Evolutionary conservation across 2,329 filamentous ascomycete genomes (phyloP).

Genomic region (Colletotrichum tropicale): DNA sequence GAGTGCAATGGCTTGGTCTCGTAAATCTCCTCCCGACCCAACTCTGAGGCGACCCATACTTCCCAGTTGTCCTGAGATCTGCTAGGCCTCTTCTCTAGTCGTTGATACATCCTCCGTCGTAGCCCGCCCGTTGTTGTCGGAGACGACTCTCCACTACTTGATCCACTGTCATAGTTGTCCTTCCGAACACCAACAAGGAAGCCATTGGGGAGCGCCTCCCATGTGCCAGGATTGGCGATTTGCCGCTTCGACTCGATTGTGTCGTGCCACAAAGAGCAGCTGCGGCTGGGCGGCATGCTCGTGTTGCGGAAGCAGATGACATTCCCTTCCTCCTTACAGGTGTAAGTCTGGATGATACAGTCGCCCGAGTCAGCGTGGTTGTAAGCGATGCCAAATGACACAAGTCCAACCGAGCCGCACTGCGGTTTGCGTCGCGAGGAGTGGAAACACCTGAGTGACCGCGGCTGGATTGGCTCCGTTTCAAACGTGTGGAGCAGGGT

Average conservation of each 20-base stretch:
- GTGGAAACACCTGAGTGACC: conserved; percentile 65
- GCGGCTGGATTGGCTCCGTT: conserved; percentile 61
- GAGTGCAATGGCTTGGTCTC: conserved; percentile 50
- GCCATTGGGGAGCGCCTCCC: conserved; percentile 66
- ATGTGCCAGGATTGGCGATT: conserved; percentile 67
- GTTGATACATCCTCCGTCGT: conserved; percentile 29
- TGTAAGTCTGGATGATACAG: conserved; percentile 69
- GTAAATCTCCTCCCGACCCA: conserved; percentile 46
- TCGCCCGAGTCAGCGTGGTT: conserved; percentile 62
- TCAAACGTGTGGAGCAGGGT: conserved; percentile 65
- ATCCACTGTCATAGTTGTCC: conserved; percentile 32
- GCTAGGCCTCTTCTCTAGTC: conserved; percentile 24
- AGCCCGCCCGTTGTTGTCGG: conserved; percentile 26
- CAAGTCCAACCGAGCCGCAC: conserved; percentile 61
- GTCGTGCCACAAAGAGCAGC: conserved; percentile 55
- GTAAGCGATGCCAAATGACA: conserved; percentile 70
- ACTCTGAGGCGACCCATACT: conserved; percentile 56
- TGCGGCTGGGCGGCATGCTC: conserved; percentile 39
- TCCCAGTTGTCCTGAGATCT: conserved; percentile 50
- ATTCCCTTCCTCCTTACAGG: conserved; percentile 55
- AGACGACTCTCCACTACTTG: conserved; percentile 22
- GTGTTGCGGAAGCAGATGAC: conserved; percentile 62
- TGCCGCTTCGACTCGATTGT: conserved; percentile 55
- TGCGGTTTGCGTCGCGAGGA: conserved; percentile 54
- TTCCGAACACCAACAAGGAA: conserved; percentile 68